Percentiles rank a stretch among this genome's conserved stretches.
These are phyloP conservation scores for Lepidium aucheri DNA, from an alignment of 345 rosid species.

Conservation along the genomic window DNA sequence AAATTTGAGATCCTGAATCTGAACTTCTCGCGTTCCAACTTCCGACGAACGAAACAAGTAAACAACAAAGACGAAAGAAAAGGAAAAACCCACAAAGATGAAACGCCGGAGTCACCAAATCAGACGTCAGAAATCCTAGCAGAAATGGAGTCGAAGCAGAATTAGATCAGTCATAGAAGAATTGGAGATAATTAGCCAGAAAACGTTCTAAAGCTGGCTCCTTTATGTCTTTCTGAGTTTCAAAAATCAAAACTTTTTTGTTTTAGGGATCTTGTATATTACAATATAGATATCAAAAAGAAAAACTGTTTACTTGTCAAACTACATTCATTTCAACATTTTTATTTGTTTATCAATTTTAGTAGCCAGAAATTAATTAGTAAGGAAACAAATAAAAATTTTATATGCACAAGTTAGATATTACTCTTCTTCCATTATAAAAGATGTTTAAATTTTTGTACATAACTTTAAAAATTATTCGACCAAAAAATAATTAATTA, in stretches of 20 bases:
- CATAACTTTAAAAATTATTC: no score
- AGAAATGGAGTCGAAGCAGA: conserved; percentile 14
- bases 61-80: neutral
- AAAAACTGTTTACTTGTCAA: no score
- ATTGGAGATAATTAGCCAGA: neutral
- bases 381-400: no score
- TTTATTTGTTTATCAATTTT: no score
- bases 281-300: no score
- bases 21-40: neutral
- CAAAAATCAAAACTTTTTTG: conserved; percentile 7
- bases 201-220: neutral
- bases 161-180: conserved; percentile 22
- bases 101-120: conserved; percentile 15
- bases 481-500: no score
- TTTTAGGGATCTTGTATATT: neutral
- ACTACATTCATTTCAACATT: no score
- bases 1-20: conserved; percentile 16
- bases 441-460: no score
- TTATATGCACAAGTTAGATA: no score
- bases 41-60: neutral
- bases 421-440: no score
- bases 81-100: neutral
- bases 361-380: no score
- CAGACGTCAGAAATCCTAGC: conserved; percentile 7
- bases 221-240: conserved; percentile 13